These are phyloP conservation scores for Imleria badia DNA, from an alignment of 768 basidiomycete genomes.

Conservation along the genomic window DNA sequence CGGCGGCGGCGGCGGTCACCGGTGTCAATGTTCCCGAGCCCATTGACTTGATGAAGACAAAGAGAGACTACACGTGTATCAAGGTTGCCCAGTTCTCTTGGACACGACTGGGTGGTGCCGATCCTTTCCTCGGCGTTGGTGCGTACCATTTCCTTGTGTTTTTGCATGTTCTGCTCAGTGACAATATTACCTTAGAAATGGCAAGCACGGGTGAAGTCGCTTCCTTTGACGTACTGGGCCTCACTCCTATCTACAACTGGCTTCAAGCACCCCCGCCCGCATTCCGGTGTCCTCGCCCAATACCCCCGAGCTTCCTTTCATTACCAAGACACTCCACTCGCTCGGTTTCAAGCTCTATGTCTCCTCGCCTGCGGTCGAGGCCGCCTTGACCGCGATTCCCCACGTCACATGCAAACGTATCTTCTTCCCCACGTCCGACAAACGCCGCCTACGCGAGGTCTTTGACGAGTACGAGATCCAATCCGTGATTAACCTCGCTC, in stretches of 20 bases:
- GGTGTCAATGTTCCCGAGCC: constrained; percentile 87
- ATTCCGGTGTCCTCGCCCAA: constrained; percentile 85
- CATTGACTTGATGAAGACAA: constrained; percentile 85
- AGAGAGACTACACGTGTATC: constrained; percentile 90
- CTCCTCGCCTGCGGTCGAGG: constrained; percentile 75
- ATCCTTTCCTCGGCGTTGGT: constrained; percentile 96
- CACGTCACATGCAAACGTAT: constrained; percentile 85
- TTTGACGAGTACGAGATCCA: constrained; percentile 95
- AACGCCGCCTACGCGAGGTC: constrained; percentile 90
- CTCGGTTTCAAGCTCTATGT: constrained; percentile 97
- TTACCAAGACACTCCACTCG: constrained; percentile 77
- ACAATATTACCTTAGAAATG: constrained; percentile 64
- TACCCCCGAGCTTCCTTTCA: constrained; percentile 81
- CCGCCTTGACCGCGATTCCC: constrained; percentile 74
- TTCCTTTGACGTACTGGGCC: constrained; percentile 95
- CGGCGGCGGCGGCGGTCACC: constrained; percentile 85
- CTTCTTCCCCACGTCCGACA: constrained; percentile 95
- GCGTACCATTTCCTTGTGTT: constrained; percentile 31
- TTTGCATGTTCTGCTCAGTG: constrained; percentile 1
- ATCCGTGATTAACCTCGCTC: constrained; percentile 90
- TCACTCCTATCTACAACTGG: constrained; percentile 94
- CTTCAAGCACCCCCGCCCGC: constrained; percentile 84
- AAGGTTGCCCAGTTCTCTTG: constrained; percentile 99
- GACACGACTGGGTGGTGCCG: constrained; percentile 94
- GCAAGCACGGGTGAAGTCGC: constrained; percentile 98